A percentile compares a stretch with the other conserved stretches of the same genome.
These are phyloP conservation scores for Farysia itapuensis DNA, from an alignment of 1,284 basidiomycete genomes.

Conservation along the genomic window DNA sequence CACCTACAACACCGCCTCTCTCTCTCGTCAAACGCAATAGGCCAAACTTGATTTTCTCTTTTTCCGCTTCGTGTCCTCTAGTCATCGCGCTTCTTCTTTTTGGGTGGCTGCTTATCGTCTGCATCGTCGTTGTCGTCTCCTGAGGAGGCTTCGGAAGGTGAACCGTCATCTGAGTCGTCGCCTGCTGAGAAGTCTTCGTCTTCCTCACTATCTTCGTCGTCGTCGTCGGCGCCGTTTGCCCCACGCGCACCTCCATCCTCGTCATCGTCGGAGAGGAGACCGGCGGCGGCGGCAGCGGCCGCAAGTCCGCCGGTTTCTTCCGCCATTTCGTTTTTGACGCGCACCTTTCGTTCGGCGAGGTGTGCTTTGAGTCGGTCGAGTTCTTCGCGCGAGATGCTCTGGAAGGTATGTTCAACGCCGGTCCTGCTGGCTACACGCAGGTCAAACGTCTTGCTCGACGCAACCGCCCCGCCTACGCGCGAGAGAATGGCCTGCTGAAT, in stretches of 20 bases:
- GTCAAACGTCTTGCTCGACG: constrained; percentile 91
- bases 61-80: no score
- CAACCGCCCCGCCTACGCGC: constrained; percentile 84
- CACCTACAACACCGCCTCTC: no score
- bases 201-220: constrained; percentile 65
- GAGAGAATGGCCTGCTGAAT: constrained; percentile 91
- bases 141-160: constrained; percentile 62
- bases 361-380: constrained; percentile 82
- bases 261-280: constrained; percentile 73
- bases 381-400: constrained; percentile 93
- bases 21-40: no score
- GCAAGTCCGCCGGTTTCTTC: constrained; percentile 65
- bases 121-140: constrained; percentile 60
- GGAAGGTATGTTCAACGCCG: constrained; percentile 71
- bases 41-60: no score
- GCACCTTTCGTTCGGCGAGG: constrained; percentile 85
- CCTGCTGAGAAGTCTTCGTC: constrained; percentile 84
- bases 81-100: constrained; percentile 52
- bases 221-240: constrained; percentile 55
- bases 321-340: constrained; percentile 95
- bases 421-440: constrained; percentile 82
- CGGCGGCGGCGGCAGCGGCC: constrained; percentile 69
- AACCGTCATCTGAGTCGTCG: constrained; percentile 47
- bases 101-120: constrained; percentile 27
- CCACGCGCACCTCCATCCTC: constrained; percentile 65